Percentiles rank a stretch among this genome's conserved stretches.
phyloP scores from a whole-genome alignment of 192 early-diverging fungal species.

The Geosiphon pyriformis region DNA sequence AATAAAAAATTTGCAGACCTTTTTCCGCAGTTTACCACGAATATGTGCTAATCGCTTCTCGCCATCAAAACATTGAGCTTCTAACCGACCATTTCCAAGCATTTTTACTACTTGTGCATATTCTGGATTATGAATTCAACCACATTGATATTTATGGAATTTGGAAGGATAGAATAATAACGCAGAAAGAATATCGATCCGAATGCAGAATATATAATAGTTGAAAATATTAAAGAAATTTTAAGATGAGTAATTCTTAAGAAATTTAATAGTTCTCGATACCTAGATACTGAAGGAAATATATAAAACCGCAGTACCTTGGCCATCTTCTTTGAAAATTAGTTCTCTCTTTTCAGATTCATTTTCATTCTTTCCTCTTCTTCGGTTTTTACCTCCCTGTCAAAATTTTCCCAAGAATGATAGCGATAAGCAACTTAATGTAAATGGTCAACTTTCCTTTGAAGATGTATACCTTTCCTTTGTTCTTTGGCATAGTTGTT shows the following conservation, averaged over 20 bases:
- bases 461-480: slow-evolving; percentile 77
- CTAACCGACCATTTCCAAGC: slow-evolving; percentile 94
- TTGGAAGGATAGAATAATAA: no score
- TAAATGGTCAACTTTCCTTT: not conserved
- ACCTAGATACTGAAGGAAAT: no score
- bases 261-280: no score
- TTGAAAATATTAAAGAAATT: no score
- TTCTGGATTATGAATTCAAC: slow-evolving; percentile 44
- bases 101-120: slow-evolving; percentile 93
- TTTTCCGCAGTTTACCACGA: slow-evolving; percentile 97
- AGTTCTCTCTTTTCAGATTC: slow-evolving; percentile 94
- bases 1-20: slow-evolving; percentile 57
- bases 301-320: no score
- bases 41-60: slow-evolving; percentile 89
- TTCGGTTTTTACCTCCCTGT: slow-evolving; percentile 80
- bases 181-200: no score
- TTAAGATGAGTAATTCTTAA: no score
- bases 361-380: slow-evolving; percentile 96
- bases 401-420: not conserved
- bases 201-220: no score
- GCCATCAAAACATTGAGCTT: slow-evolving; percentile 86
- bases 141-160: not conserved
- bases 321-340: slow-evolving; percentile 94
- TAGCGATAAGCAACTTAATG: not conserved
- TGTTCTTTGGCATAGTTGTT: slow-evolving; percentile 82